These are phyloP conservation scores for Beta vulgaris DNA, from an alignment of 148 eudicot species.

Conservation along the genomic window DNA sequence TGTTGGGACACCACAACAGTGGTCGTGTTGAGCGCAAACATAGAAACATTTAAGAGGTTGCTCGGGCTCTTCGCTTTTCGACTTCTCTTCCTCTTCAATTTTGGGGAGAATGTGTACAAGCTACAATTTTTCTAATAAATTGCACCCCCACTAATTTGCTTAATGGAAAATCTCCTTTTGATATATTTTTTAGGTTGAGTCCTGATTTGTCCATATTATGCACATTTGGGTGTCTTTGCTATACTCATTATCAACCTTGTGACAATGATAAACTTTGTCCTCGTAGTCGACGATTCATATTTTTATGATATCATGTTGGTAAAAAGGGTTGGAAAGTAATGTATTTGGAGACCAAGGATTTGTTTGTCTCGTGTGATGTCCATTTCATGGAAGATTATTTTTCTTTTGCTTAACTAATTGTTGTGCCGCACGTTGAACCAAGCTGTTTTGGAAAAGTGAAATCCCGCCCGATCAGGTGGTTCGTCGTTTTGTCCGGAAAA, in stretches of 20 bases:
- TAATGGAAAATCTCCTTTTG: not conserved
- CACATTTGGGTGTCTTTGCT: conserved; percentile 13
- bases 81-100: not conserved
- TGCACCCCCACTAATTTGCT: not conserved
- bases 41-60: not conserved
- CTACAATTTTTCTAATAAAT: not conserved
- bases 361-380: conserved; percentile 1
- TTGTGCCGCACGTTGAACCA: not conserved
- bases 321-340: not conserved
- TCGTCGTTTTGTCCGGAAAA: too few species aligned
- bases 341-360: not conserved
- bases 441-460: too few species aligned
- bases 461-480: too few species aligned
- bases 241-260: not conserved
- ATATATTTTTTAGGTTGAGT: not conserved
- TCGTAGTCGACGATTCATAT: not conserved
- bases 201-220: not conserved
- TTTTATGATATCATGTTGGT: not conserved
- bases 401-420: not conserved
- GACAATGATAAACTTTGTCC: not conserved
- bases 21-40: conserved; percentile 19
- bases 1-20: conserved; percentile 15
- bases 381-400: not conserved
- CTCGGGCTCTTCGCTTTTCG: conserved; percentile 6
- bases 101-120: conserved; percentile 14